These are phyloP conservation scores for Phytopythium litorale DNA, from an alignment of 352 stramenopile species.

Conservation along the genomic window DNA sequence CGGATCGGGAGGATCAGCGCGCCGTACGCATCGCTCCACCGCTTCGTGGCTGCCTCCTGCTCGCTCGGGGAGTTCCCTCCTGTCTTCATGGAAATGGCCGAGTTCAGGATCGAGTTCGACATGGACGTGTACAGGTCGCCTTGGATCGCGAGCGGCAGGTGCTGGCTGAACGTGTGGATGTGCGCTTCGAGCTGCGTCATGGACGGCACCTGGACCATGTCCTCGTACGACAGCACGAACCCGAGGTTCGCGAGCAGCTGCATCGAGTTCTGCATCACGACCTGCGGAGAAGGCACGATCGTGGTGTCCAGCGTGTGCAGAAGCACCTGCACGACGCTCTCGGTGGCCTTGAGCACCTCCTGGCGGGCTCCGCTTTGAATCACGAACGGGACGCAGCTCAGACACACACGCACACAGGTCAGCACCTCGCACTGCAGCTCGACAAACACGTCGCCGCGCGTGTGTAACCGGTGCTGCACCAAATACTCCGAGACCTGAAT, in stretches of 20 bases:
- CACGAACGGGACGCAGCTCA: slow-evolving; percentile 63
- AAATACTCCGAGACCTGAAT: slow-evolving; percentile 59
- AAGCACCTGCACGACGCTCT: slow-evolving; percentile 49
- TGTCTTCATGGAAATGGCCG: slow-evolving; percentile 54
- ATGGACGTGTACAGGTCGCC: slow-evolving; percentile 76
- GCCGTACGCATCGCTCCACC: slow-evolving; percentile 55
- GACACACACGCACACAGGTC: slow-evolving; percentile 52
- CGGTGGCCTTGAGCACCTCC: slow-evolving; percentile 46
- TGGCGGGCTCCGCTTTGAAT: slow-evolving; percentile 43
- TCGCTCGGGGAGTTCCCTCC: slow-evolving; percentile 26
- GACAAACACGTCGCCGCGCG: slow-evolving; percentile 43
- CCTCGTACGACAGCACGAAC: slow-evolving; percentile 63
- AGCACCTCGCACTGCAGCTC: slow-evolving; percentile 62
- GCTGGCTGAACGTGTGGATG: slow-evolving; percentile 71
- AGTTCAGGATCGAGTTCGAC: slow-evolving; percentile 78
- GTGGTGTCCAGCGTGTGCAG: slow-evolving; percentile 57
- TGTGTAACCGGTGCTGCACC: slow-evolving; percentile 53
- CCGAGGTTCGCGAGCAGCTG: slow-evolving; percentile 63
- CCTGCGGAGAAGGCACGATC: slow-evolving; percentile 54
- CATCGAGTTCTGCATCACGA: slow-evolving; percentile 66
- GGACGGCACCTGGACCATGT: slow-evolving; percentile 58
- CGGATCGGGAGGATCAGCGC: slow-evolving; percentile 61
- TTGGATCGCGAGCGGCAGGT: slow-evolving; percentile 67
- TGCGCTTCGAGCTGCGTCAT: slow-evolving; percentile 67
- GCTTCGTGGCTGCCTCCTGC: slow-evolving; percentile 11